Conservation (phyloP, 192 early-diverging fungal genomes). For the Entrophospora sp. region DNA sequence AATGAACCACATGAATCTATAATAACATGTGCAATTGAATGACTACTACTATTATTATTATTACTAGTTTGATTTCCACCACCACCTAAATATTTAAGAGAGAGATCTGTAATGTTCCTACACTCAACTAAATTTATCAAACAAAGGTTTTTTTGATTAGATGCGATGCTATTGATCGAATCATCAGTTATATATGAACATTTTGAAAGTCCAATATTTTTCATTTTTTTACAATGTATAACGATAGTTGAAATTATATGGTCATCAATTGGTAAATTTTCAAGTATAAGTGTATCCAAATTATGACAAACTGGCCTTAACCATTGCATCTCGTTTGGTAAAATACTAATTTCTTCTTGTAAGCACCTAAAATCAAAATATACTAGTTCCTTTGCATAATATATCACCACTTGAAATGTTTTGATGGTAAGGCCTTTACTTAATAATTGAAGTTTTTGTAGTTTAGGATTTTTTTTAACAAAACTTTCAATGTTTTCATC, state of each 20-base stretch:
- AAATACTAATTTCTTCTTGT: too few relatives aligned
- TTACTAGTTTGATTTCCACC: too few relatives aligned
- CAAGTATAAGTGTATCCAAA: not conserved
- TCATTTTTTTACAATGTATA: not conserved
- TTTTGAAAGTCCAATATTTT: not conserved
- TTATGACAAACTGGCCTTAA: not conserved
- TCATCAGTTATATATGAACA: not conserved
- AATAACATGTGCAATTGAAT: not conserved
- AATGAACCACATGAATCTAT: not conserved
- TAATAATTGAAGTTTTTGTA: not conserved
- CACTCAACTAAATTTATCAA: not conserved
- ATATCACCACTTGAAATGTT: not conserved
- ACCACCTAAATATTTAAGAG: not conserved
- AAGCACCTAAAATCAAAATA: not conserved
- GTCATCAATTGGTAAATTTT: not conserved
- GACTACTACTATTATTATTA: too few relatives aligned
- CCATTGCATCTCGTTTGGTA: not conserved
- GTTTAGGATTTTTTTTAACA: not conserved
- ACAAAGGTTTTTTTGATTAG: not conserved
- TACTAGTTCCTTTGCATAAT: not conserved
- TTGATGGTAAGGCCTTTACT: not conserved
- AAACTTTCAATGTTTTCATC: not conserved
- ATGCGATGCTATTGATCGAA: not conserved
- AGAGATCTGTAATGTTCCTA: not conserved
- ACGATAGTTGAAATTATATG: not conserved